Base-by-base conservation (phyloP, 2,329 filamentous ascomycete species). In the Cladophialophora psammophila region DNA sequence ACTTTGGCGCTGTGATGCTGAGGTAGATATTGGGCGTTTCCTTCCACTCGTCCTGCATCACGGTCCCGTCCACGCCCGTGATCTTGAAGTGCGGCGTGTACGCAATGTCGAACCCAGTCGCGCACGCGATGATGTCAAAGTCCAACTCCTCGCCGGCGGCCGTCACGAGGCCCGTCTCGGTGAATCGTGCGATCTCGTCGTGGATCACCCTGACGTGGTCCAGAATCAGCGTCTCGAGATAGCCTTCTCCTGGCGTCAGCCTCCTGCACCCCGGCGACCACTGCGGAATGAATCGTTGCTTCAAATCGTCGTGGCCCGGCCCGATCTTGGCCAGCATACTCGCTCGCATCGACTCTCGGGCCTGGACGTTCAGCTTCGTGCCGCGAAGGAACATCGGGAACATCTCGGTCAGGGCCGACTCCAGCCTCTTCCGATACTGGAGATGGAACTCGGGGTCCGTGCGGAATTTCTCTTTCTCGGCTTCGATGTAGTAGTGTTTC, bases 381-480 rank as follows among this genome's bases (percentile, higher is more conserved):
- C 78, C 79, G 55, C 81, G 76, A 45, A 78, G 75, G 66, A 80
- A 83, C 73, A 82, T 78, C 66, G 72, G 76, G 69, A 83, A 83
- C 8, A 79, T 71, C 15, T 74, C 76, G 71, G 82, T 82, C 59
- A 82, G 79, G 64, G 60, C 63, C 2, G 57, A 54, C 56, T 75
- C 74, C n/a, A 70, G 59, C 31, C 42, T 34, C 45, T 73, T 72
- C 10, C 73, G 64, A 36, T 70, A 66, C 2, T 63, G 55, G 4
- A 72, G 62, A 13, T 71, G 65, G 15, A 56, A 48, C 1, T 64
- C 64, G 3, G 69, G 67, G 5, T 72, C 48, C 5, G 48, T 42
- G 6, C 56, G 52, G 40, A 75, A 74, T 7, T 54, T 38, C 26
- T 60, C 15, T 10, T 69, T 74, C 61, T 75, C 70, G 35, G 45